Conservation (phyloP, 352 stramenopile genomes). For the Aphanomyces euteiches region DNA sequence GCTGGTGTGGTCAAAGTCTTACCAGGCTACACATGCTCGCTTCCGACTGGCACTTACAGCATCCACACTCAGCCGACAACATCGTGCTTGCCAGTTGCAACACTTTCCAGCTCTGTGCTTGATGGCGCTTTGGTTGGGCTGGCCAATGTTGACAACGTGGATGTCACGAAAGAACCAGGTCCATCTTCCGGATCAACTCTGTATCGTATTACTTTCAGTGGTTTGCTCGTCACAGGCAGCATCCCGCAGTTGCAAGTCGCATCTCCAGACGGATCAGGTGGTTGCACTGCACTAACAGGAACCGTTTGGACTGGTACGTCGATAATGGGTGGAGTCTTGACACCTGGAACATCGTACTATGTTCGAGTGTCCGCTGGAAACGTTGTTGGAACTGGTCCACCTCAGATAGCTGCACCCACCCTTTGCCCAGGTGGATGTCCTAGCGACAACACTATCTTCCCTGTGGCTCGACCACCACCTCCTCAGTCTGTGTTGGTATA, state of each 20-base stretch:
- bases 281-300: constrained; percentile 47
- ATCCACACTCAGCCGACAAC: constrained; percentile 54
- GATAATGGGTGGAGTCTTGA: constrained; percentile 75
- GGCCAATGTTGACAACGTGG: constrained; percentile 48
- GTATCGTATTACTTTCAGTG: constrained; percentile 89
- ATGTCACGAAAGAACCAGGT: constrained; percentile 51
- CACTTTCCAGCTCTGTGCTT: constrained; percentile 35
- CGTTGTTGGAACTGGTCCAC: constrained; percentile 64
- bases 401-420: constrained; percentile 39
- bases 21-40: constrained; percentile 38
- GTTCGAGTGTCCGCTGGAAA: constrained; percentile 89
- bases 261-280: constrained; percentile 51
- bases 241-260: constrained; percentile 43
- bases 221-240: constrained; percentile 52
- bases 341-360: constrained; percentile 82
- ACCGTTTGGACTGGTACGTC: constrained; percentile 64
- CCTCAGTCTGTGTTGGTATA: constrained; percentile 75
- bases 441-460: constrained; percentile 32
- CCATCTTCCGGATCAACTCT: constrained; percentile 41
- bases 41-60: constrained; percentile 42
- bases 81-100: constrained; percentile 43
- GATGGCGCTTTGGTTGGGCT: constrained; percentile 34
- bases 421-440: constrained; percentile 52
- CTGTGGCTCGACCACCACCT: constrained; percentile 63
- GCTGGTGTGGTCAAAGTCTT: constrained; percentile 45